Percentiles rank a stretch among this genome's conserved stretches.
These are phyloP conservation scores for Coriolopsis trogii DNA, from an alignment of 1,284 basidiomycete genomes.

Conservation along the genomic window DNA sequence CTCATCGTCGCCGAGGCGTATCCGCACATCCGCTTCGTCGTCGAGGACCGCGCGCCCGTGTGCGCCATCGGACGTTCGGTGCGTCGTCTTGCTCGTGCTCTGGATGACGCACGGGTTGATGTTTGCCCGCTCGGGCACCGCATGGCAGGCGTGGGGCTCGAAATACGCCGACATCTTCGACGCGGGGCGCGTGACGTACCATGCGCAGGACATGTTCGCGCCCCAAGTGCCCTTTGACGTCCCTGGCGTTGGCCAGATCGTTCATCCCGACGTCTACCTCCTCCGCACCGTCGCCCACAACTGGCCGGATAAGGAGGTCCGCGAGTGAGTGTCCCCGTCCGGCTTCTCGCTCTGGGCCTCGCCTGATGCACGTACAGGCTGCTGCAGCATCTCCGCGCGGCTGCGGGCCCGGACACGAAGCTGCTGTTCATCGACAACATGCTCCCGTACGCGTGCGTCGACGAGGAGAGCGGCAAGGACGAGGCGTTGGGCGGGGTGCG, in stretches of 20 bases:
- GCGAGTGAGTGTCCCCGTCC: constrained; percentile 1
- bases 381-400: constrained; percentile 14
- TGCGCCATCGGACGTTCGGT: constrained; percentile 22
- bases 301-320: constrained; percentile 19
- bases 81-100: constrained; percentile 15
- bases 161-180: too few relatives aligned
- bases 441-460: constrained; percentile 22
- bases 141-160: constrained; percentile 19
- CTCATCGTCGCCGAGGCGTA: too few relatives aligned
- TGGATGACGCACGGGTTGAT: too few relatives aligned
- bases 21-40: too few relatives aligned
- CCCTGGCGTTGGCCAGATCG: constrained; percentile 14
- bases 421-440: constrained; percentile 22
- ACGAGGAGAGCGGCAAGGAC: constrained; percentile 3
- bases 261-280: too few relatives aligned
- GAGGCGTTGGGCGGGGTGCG: constrained; percentile 9
- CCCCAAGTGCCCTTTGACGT: constrained; percentile 16
- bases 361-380: neutral
- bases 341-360: too few relatives aligned
- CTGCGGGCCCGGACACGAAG: constrained; percentile 17
- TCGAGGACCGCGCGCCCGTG: constrained; percentile 40
- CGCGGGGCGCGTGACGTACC: constrained; percentile 15
- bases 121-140: too few relatives aligned
- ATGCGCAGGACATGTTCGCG: constrained; percentile 21
- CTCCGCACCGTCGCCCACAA: constrained; percentile 21